Evolutionary conservation across 1,284 basidiomycete genomes (phyloP).

Genomic region (Moesziomyces parantarcticus): DNA sequence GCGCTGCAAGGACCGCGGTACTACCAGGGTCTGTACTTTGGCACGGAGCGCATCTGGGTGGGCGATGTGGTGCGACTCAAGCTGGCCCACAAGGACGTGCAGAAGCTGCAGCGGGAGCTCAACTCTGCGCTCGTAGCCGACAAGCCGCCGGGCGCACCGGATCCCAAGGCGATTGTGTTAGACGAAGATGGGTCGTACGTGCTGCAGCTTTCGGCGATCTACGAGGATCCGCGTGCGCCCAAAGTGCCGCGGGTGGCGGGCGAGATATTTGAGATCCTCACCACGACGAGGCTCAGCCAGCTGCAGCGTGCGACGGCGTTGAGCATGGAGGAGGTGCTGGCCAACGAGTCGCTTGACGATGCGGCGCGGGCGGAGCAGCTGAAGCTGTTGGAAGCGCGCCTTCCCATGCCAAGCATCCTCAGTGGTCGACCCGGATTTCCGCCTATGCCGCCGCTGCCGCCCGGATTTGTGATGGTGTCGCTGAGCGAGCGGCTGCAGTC

Average conservation of each 20-base stretch:
- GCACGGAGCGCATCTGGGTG: slow-evolving; percentile 57
- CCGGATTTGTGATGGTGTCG: slow-evolving; percentile 42
- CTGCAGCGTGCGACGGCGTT: slow-evolving; percentile 17
- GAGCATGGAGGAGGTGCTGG: slow-evolving; percentile 11
- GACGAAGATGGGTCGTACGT: slow-evolving; percentile 44
- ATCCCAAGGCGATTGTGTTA: slow-evolving; percentile 24
- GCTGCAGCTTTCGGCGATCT: slow-evolving; percentile 37
- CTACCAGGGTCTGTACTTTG: slow-evolving; percentile 55
- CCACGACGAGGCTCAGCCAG: slow-evolving; percentile 28
- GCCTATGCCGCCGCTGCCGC: slow-evolving; percentile 35
- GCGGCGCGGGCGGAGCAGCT: slow-evolving; percentile 22
- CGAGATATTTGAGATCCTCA: slow-evolving; percentile 40
- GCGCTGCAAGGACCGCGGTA: slow-evolving; percentile 24
- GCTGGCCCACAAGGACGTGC: slow-evolving; percentile 34
- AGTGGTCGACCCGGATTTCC: slow-evolving; percentile 35
- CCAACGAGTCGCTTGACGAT: slow-evolving; percentile 17
- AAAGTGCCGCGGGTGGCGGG: slow-evolving; percentile 30
- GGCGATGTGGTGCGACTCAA: slow-evolving; percentile 57
- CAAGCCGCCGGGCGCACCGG: slow-evolving; percentile 18
- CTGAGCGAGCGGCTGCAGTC: slow-evolving; percentile 32
- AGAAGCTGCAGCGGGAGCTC: slow-evolving; percentile 39
- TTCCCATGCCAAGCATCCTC: slow-evolving; percentile 39
- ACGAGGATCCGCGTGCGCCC: slow-evolving; percentile 28
- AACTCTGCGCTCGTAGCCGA: slow-evolving; percentile 31
- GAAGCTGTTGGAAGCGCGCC: slow-evolving; percentile 17